phyloP scores from a whole-genome alignment of 176 grass and related monocot species.

The Luzula sylvatica region DNA sequence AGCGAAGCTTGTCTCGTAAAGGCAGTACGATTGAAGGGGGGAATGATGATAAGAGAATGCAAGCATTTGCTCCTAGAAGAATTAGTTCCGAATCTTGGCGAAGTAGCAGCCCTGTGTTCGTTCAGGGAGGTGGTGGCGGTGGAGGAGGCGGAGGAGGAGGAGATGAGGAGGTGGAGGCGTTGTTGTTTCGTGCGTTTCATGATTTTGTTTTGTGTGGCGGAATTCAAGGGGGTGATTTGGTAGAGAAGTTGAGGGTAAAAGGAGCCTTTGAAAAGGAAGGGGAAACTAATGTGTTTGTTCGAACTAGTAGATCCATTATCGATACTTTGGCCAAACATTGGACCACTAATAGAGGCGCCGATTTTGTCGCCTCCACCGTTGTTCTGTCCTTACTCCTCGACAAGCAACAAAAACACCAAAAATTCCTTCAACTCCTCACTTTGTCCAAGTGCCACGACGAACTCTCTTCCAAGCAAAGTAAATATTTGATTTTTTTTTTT shows the following conservation, averaged over 20 bases:
- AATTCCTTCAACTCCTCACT: constrained; percentile 84
- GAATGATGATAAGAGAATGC: constrained; percentile 73
- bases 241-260: constrained; percentile 63
- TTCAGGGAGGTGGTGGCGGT: constrained; percentile 44
- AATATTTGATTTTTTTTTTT: constrained; percentile 2
- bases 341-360: constrained; percentile 96
- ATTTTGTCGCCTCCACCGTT: constrained; percentile 85
- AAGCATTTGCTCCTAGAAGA: constrained; percentile 56
- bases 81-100: constrained; percentile 78
- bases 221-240: constrained; percentile 47
- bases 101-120: constrained; percentile 14
- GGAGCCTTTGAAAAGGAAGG: constrained; percentile 92
- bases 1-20: constrained; percentile 93
- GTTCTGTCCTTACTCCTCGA: constrained; percentile 76
- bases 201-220: constrained; percentile 68
- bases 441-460: constrained; percentile 81
- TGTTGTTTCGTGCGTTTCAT: constrained; percentile 72
- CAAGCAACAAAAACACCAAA: constrained; percentile 85
- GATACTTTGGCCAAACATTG: constrained; percentile 94
- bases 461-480: constrained; percentile 87
- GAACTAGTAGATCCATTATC: constrained; percentile 84
- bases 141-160: constrained; percentile 40
- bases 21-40: constrained; percentile 79
- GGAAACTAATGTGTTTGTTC: constrained; percentile 82
- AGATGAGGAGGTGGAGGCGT: constrained; percentile 80